A percentile compares a stretch with the other conserved stretches of the same genome.
These are phyloP conservation scores for Mycena alexandri DNA, from an alignment of 768 basidiomycete genomes.

Conservation along the genomic window DNA sequence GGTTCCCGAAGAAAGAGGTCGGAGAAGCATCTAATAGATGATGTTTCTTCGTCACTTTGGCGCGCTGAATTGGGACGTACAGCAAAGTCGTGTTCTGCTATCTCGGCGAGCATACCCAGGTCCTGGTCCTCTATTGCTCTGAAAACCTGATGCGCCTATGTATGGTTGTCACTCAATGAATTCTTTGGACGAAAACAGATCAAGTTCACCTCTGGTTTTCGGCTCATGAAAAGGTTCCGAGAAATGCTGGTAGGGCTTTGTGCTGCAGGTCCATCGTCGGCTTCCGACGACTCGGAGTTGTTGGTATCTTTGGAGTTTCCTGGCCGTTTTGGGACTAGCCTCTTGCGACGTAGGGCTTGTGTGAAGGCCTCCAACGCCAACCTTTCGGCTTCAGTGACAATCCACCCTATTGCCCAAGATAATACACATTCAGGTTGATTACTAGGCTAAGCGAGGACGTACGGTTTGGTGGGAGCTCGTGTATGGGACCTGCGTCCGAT, in stretches of 20 bases:
- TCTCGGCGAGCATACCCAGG: conserved; percentile 10
- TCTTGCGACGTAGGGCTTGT: not conserved
- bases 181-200: too few relatives aligned
- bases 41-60: not conserved
- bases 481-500: not conserved
- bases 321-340: not conserved
- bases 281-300: not conserved
- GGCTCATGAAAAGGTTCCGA: not conserved
- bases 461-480: not conserved
- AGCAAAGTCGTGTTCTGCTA: conserved; percentile 18
- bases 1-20: conserved; percentile 7
- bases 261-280: not conserved
- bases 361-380: conserved; percentile 20
- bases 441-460: too few relatives aligned
- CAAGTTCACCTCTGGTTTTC: conserved; percentile 12
- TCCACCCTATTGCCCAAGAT: conserved; percentile 2
- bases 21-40: conserved; percentile 5
- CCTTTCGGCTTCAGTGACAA: conserved; percentile 14
- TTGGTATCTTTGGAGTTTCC: not conserved
- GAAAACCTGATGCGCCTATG: conserved; percentile 20
- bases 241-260: not conserved
- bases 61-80: not conserved
- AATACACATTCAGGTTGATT: too few relatives aligned
- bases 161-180: not conserved
- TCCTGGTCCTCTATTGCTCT: conserved; percentile 22